Base-by-base conservation (phyloP, 495 filamentous ascomycete species). In the Penicillium angulare region DNA sequence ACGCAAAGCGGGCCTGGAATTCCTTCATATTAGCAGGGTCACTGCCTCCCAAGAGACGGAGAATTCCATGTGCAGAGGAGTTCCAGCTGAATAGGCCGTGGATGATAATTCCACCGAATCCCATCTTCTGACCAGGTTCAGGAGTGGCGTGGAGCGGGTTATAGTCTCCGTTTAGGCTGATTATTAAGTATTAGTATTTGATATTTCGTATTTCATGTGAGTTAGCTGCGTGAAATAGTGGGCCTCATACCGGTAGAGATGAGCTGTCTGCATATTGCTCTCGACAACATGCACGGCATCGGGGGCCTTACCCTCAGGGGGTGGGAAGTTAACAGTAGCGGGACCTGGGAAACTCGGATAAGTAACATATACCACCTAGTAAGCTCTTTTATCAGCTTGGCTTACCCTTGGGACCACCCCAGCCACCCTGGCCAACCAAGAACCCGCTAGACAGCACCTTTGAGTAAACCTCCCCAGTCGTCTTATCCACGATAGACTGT, bases 71-170 rank as follows among this genome's bases (percentile, higher is more conserved):
- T n/a, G 79, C 81, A 1, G 88, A 76, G 42, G 82, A 77, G 68
- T 95, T 96, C 85, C 87, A 95, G 50, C 83, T 87, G 68, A 81
- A 95, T 22, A 95, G 73, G 22, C 90, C 90, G 69, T 95, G 90
- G 64, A 95, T 90, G 62, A 95, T 96, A 49, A 82, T 79, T 33
- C 90, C 90, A 3, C 88, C 88, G 61, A 95, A 95, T 21, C 90
- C 89, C 88, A 95, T 92, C 73, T 89, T 87, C 67, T 79, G 70
- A 35, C 90, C 89, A 0, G 91, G 88, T 66, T 86, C 87, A 10
- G 89, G 90, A 22, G 84, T 86, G 7, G 89, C 88, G 63, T 95
- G 90, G 38, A 95, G 83, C 20, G 90, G 90, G 73, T 95, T 95
- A 66, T 95, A 95, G 68, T 95, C 90, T 58, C 89, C 90, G 54